These are phyloP conservation scores for Coemansia sp. DNA, from an alignment of 192 early-diverging fungal species.

Conservation along the genomic window DNA sequence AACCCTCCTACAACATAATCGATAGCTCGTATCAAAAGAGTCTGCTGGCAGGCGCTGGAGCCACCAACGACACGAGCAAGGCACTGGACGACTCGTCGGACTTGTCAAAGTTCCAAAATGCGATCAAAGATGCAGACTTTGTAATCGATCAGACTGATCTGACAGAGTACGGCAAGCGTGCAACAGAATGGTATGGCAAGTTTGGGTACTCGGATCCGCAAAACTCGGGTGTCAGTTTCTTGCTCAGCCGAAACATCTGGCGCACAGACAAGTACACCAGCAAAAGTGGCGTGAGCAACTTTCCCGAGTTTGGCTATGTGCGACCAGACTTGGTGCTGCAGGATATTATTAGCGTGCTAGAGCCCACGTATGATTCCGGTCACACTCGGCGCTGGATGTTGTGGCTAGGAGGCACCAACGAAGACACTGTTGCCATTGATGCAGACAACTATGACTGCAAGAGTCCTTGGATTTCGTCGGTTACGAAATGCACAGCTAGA, in stretches of 20 bases:
- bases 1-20: conserved; percentile 57
- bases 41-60: conserved; percentile 63
- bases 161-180: conserved; percentile 28
- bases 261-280: conserved; percentile 43
- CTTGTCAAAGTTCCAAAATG: conserved; percentile 49
- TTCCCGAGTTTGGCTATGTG: conserved; percentile 44
- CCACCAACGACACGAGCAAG: conserved; percentile 53
- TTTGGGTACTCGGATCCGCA: conserved; percentile 45
- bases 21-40: conserved; percentile 58
- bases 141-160: conserved; percentile 66
- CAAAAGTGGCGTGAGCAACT: conserved; percentile 33
- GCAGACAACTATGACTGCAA: conserved; percentile 36
- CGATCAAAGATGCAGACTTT: conserved; percentile 59
- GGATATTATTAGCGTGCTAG: conserved; percentile 40
- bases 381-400: conserved; percentile 31
- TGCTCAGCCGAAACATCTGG: conserved; percentile 33
- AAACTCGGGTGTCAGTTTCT: conserved; percentile 32
- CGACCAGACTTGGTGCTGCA: conserved; percentile 47
- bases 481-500: conserved; percentile 27
- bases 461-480: conserved; percentile 30
- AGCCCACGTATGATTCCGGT: conserved; percentile 26
- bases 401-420: conserved; percentile 42
- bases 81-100: conserved; percentile 27
- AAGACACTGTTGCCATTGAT: conserved; percentile 19
- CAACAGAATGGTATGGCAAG: conserved; percentile 37